A percentile compares a stretch with the other conserved stretches of the same genome.
phyloP scores from a whole-genome alignment of 2,329 filamentous ascomycete genomes.

The Pyricularia sp. region DNA sequence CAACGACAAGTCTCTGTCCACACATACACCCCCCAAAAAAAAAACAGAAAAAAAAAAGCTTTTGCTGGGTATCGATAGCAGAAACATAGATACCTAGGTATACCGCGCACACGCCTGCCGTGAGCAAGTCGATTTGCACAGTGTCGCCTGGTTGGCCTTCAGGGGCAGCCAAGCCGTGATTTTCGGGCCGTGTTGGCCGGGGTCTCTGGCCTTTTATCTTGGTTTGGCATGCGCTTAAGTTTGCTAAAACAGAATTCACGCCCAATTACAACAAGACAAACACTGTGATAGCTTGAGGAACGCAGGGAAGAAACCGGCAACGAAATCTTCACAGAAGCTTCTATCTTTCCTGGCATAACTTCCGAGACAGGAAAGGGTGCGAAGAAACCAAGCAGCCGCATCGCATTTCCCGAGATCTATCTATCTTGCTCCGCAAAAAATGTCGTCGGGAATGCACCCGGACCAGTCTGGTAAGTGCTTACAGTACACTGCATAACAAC shows the following conservation, averaged over 20 bases:
- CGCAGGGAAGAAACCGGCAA: neutral
- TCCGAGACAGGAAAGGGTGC: neutral
- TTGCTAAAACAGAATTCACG: neutral
- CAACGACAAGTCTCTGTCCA: neutral
- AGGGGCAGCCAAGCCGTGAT: neutral
- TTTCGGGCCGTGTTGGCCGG: neutral
- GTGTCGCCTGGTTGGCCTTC: neutral
- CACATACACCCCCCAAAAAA: neutral
- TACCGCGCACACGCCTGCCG: neutral
- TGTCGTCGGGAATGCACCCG: slow-evolving; percentile 3
- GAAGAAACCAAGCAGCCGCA: neutral
- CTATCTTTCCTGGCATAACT: neutral
- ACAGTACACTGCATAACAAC: neutral
- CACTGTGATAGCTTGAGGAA: neutral
- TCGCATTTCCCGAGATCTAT: neutral
- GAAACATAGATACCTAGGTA: slow-evolving; percentile 1
- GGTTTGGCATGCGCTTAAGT: slow-evolving; percentile 6
- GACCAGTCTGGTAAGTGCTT: slow-evolving; percentile 6
- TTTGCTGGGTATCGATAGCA: slow-evolving; percentile 4
- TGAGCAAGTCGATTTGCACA: neutral
- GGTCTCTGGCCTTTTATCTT: neutral
- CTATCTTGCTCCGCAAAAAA: slow-evolving; percentile 3
- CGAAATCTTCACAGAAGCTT: neutral
- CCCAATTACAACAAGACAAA: neutral
- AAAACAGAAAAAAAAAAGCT: neutral